Base-by-base conservation (phyloP, 2,329 filamentous ascomycete genomes). In the Nannizzia gypsea region DNA sequence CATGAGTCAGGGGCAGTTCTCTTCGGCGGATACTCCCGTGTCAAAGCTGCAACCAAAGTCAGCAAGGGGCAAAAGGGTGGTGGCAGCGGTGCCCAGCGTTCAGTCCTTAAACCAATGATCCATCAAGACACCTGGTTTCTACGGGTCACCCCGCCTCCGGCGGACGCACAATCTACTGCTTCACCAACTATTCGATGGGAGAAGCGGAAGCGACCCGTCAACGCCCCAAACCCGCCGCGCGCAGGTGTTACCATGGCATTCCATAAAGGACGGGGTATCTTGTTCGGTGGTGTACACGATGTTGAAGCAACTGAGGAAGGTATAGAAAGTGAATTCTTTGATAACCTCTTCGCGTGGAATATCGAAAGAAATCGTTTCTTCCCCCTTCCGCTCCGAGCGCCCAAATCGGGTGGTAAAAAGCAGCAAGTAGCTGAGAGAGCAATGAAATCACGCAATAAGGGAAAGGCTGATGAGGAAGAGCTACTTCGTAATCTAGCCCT, bases 311-410 rank as follows among this genome's bases (percentile, higher is more conserved):
- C 83, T 64, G 91, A 96, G 70, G 93, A 99, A 72, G 90, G 89
- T 2, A 95, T 99, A 65, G 92, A 99, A 59, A 95, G 89, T 69
- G 91, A 96, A 71, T 99, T 99, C 74, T 99, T 97, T 77, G 92
- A 96, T 67, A 83, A 86, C 60, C 75, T 97, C 24, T 95, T 88
- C 68, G 88, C 91, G 3, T 97, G 91, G 89, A 96, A 95, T 69
- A 85, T 96, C 63, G 93, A 97, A 68, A 83, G 92, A 61, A 99
- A 99, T 71, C 82, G 93, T 6, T 97, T 96, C 76, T 96, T 97
- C 77, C 89, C 88, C 1, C 78, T 97, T 50, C 77, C 78, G 8
- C 77, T 97, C 52, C 81, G 91, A 58, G 89, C 90, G 66, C 83
- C 89, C 1, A 84, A 90, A 26, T 77, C 80, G 20, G 82, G 82